Evolutionary conservation across 2,329 filamentous ascomycete species (phyloP), one percentile per base, ranked within the genome.

Genomic region (Ceratocystis ficicola): DNA sequence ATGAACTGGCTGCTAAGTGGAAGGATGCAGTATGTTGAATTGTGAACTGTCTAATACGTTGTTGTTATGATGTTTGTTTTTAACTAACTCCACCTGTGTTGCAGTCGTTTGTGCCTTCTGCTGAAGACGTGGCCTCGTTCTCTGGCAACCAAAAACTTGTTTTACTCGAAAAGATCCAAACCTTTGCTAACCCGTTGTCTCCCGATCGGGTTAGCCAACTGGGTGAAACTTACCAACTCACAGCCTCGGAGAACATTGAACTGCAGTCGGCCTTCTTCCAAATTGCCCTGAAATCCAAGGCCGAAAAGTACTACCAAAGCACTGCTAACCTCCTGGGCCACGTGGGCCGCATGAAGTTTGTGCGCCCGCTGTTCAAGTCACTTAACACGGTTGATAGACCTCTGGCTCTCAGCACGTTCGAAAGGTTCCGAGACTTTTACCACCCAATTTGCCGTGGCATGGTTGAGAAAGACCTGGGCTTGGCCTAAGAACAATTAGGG

Each of bases 331-430:
- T 96, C 65, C 79, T 97, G 48, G 89, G 89, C 41, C 81, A 81
- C 64, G 91, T 96, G 28, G 94, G 94, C 12, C 81, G 94, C 66
- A 97, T 99, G 94, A 97, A 97, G 82, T 97, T 93, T 75, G 93
- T 97, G 67, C 81, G 93, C 61, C 90, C 93, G 25, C 76, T 97
- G 72, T 96, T 87, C 77, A 82, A 87, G 68, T 82, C 84, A 62
- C 77, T 99, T 70, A 86, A 87, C 72, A 85, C 86, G 74, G 83
- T 89, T 48, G 87, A 96, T 76, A 79, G 84, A 60, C 78, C 85
- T 30, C 76, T 95, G 71, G 93, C 94, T 0, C 76, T 93, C 64
- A 79, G 85, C 73, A 95, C 92, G 0, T 96, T 96, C 76, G 83
- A 88, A 76, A 88, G 87, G 81, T 87, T 96, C 74, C 88, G 83